Evolutionary conservation across 805 yeast species (phyloP), one percentile per base, ranked within the genome.

Genomic region (Teunomyces cretensis): DNA sequence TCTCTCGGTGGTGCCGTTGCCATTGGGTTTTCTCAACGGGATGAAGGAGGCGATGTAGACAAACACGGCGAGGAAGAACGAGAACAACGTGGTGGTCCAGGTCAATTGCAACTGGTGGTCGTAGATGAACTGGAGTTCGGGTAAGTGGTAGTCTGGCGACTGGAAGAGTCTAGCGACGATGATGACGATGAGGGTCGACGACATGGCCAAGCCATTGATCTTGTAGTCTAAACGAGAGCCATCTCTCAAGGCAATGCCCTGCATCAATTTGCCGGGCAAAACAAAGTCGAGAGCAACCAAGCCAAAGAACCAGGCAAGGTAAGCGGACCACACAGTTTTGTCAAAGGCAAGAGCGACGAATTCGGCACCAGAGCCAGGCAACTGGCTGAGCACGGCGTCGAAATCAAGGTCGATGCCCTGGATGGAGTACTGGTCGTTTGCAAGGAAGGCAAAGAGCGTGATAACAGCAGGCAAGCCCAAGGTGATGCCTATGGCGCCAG

Each of bases 101-200:
- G 85, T 80, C 48, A 94, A 70, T 53, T 82, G 83, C 32, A 85
- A 58, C 44, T 83, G 77, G 60, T 91, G 81, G 32, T 78, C 76
- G 62, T 88, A 88, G 14, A 94, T 59, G 54, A 80, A 92, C 52
- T 76, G 83, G 47, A 94, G 75, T 63, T 92, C 98, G 0, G 96
- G 96, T 65, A 86, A 66, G 48, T 62, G 66, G 22, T 82, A 83
- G 13, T 70, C 64, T 1, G 86, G 76, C 36, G 56, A 44, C 17
- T 68, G 49, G 39, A 64, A 70, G 49, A 75, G 75, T 51, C 97
- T 76, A 11, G 80, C 72, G 1, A 65, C 62, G 17, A 90, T 62
- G 1, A 73, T 31, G 1, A 65, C 51, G 4, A 54, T 61, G 44
- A 57, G 68, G 32, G 52, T 67, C 27, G 74, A 59, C 24, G 81